Base-by-base conservation (phyloP, 192 early-diverging fungal genomes). In the Backusella mclennaniae region DNA sequence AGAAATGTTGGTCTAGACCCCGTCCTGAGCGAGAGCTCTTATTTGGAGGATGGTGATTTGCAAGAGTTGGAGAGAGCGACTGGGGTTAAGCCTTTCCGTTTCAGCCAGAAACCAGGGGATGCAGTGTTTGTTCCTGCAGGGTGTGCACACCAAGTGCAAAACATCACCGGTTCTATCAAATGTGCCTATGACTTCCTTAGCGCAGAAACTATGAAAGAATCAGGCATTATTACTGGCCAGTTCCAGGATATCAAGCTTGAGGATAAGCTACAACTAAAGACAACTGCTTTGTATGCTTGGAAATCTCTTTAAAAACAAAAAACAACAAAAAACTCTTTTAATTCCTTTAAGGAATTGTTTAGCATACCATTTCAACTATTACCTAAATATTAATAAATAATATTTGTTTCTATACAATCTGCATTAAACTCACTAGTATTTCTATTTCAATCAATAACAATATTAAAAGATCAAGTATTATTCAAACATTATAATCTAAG, bases 51-150 rank as follows among this genome's bases (percentile, higher is more conserved):
- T 15, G 67, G 63, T 0, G 75, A 88, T 17, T 85, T 85, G 12
- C 36, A 71, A 6, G 26, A 72, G n/a, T 77, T 95, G 19, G 77
- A 63, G 33, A 19, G 70, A n/a, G 39, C 73, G 19, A 74, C 85
- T 19, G 85, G 83, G 6, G 82, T 89, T 14, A 66, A 71, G 5
- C 79, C 84, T 39, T 92, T 87, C 81, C 84, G 90, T 17, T 66
- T 95, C 0, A 84, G 85, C 70, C 92, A 95, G 80, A 86, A 87
- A 49, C 85, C 88, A 0, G 93, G 93, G 12, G 94, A 95, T 79
- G 88, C 90, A 0, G 88, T 95, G 3, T 94, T 91, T 84, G 85
- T 95, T 1, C 93, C 94, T 0, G 94, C 92, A 12, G 94, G 94
- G 6, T 91, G 86, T 36, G 90, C 92, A 0, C 91, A 93, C 39